Evolutionary conservation across 1,284 basidiomycete genomes (phyloP).

Genomic region (Sporisorium iseilematis-ciliati): DNA sequence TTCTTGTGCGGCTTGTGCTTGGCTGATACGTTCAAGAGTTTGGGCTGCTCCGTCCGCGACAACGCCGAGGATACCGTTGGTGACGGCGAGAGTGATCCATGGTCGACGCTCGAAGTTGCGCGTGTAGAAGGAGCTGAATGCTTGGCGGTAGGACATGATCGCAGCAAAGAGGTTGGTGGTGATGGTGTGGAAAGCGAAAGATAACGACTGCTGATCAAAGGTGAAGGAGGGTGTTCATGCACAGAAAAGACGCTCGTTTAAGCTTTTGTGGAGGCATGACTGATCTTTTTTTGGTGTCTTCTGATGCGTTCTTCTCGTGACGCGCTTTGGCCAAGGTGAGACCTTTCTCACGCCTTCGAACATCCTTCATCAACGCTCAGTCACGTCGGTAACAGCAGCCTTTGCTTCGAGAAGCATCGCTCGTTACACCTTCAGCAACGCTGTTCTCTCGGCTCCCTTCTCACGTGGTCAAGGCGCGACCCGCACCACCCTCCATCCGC

Average conservation of each 20-base stretch:
- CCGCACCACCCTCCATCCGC: neutral
- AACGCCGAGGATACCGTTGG: conserved; percentile 63
- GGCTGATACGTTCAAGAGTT: conserved; percentile 51
- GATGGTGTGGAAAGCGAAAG: neutral
- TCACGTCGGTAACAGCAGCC: conserved; percentile 6
- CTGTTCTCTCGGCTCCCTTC: neutral
- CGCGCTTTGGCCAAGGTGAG: conserved; percentile 19
- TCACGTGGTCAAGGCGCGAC: conserved; percentile 10
- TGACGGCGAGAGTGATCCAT: conserved; percentile 65
- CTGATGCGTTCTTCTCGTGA: conserved; percentile 5
- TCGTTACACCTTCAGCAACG: neutral
- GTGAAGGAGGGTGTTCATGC: neutral
- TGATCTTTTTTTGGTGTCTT: conserved; percentile 3
- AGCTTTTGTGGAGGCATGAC: conserved; percentile 42
- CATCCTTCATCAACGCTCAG: conserved; percentile 4
- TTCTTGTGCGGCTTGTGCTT: conserved; percentile 14
- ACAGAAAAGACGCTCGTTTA: conserved; percentile 3
- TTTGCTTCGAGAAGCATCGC: neutral
- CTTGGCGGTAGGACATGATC: conserved; percentile 45
- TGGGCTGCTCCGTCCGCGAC: conserved; percentile 66
- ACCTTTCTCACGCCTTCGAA: neutral
- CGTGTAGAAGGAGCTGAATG: conserved; percentile 62
- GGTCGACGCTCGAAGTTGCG: conserved; percentile 63
- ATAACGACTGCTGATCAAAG: neutral
- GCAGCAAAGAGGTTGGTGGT: neutral